Evolutionary conservation across 805 yeast genomes (phyloP).

Genomic region (Metschnikowia chrysomelidarum): DNA sequence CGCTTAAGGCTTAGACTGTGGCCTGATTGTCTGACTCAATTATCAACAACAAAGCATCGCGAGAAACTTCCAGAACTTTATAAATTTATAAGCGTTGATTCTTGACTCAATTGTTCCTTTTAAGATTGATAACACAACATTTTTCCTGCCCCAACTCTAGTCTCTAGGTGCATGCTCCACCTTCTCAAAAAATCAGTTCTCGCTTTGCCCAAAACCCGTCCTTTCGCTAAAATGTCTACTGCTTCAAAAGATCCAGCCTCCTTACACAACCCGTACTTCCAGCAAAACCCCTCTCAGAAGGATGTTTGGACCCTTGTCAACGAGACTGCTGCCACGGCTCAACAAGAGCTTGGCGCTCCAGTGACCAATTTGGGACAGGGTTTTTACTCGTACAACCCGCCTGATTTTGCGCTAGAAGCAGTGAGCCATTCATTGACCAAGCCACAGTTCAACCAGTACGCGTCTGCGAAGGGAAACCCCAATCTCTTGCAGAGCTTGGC

Average conservation of each 20-base stretch:
- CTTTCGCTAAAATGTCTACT: slow-evolving; percentile 11
- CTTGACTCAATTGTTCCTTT: too few species aligned
- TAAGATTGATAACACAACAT: too few species aligned
- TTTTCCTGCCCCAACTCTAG: too few species aligned
- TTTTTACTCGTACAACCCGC: slow-evolving; percentile 94
- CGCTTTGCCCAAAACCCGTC: neutral
- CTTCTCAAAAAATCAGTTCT: neutral
- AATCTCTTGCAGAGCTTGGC: slow-evolving; percentile 68
- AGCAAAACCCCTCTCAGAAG: slow-evolving; percentile 58
- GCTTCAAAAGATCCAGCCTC: slow-evolving; percentile 19
- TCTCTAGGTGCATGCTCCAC: slow-evolving; percentile 8
- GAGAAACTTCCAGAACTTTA: too few species aligned
- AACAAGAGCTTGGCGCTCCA: slow-evolving; percentile 64
- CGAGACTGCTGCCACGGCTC: slow-evolving; percentile 89
- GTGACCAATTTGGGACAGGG: slow-evolving; percentile 95
- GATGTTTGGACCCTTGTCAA: slow-evolving; percentile 96
- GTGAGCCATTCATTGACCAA: slow-evolving; percentile 70
- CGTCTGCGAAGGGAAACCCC: slow-evolving; percentile 87
- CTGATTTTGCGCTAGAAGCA: slow-evolving; percentile 84
- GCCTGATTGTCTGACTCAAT: too few species aligned
- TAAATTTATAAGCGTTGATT: too few species aligned
- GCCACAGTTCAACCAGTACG: slow-evolving; percentile 85
- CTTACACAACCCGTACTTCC: slow-evolving; percentile 63
- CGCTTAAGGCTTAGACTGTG: too few species aligned
- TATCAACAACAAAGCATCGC: too few species aligned